Conservation (phyloP, 164 flowering plant genomes). For the Annona squamosa region DNA sequence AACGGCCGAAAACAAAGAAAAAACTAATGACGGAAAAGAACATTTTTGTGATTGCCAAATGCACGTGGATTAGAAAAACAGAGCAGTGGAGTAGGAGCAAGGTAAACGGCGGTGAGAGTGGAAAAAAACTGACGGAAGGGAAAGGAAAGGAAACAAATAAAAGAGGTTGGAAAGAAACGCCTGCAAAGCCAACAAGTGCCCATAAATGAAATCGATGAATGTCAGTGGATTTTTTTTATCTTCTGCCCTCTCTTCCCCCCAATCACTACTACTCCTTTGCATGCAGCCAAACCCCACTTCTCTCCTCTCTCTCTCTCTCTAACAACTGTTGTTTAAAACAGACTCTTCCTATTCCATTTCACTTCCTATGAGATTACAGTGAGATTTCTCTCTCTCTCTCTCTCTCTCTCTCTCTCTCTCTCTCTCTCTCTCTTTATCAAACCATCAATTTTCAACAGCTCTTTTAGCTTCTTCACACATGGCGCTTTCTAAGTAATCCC, state of each 20-base stretch:
- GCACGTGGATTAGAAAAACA: background rate
- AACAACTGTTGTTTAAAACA: background rate
- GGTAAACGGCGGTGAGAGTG: background rate
- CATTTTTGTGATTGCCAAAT: background rate
- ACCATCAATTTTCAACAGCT: background rate
- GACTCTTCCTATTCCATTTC: background rate
- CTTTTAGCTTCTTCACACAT: background rate
- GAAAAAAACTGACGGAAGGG: slow-evolving; percentile 2
- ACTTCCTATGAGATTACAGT: background rate
- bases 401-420: slow-evolving; percentile 1
- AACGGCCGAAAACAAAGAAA: too few relatives aligned
- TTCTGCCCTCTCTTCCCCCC: slow-evolving; percentile 2
- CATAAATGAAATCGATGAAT: slow-evolving; percentile 9
- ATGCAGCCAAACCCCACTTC: background rate
- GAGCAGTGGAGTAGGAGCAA: background rate
- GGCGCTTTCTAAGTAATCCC: background rate
- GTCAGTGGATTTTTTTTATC: slow-evolving; percentile 6
- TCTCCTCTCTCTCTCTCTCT: background rate
- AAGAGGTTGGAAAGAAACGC: background rate
- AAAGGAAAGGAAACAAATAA: slow-evolving; percentile 1
- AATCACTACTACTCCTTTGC: slow-evolving; percentile 5
- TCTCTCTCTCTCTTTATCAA: background rate
- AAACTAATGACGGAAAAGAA: too few relatives aligned
- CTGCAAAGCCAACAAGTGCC: slow-evolving; percentile 8
- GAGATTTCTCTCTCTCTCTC: background rate